Conservation (phyloP, 495 filamentous ascomycete species). For the Terfezia boudieri region DNA sequence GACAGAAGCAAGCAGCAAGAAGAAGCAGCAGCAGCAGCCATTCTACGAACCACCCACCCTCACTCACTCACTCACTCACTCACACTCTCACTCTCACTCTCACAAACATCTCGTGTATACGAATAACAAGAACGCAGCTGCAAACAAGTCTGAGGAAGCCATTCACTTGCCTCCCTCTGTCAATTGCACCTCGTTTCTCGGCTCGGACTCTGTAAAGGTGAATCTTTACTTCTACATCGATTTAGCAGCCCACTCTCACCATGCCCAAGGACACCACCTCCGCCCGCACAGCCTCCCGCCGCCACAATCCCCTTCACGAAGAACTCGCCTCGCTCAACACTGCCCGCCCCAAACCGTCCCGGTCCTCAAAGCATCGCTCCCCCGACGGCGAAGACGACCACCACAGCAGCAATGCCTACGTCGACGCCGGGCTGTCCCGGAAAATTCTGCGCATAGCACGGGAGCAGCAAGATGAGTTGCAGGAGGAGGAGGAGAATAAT, state of each 20-base stretch:
- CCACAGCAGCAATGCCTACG: conserved; percentile 3
- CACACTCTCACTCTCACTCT: too few relatives aligned
- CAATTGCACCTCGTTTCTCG: too few relatives aligned
- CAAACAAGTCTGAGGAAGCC: too few relatives aligned
- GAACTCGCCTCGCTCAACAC: conserved; percentile 11
- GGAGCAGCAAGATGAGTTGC: conserved; percentile 40
- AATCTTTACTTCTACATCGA: too few relatives aligned
- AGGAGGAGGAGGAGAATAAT: conserved; percentile 24
- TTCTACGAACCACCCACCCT: too few relatives aligned
- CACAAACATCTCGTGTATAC: too few relatives aligned
- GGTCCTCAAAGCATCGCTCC: conserved; percentile 11
- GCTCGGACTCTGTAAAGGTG: too few relatives aligned
- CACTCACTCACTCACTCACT: too few relatives aligned
- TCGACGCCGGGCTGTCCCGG: conserved; percentile 67
- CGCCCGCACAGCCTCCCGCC: conserved; percentile 7
- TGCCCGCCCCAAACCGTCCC: conserved; percentile 11
- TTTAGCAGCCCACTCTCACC: background rate
- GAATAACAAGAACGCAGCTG: too few relatives aligned
- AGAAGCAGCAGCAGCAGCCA: too few relatives aligned
- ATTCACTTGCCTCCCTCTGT: too few relatives aligned
- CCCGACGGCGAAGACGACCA: conserved; percentile 5
- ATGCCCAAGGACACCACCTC: conserved; percentile 14
- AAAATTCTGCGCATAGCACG: conserved; percentile 69
- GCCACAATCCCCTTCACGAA: conserved; percentile 18
- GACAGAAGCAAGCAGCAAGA: too few relatives aligned